Conservation (phyloP, 2,329 filamentous ascomycete genomes). For the Colletotrichum viniferum region DNA sequence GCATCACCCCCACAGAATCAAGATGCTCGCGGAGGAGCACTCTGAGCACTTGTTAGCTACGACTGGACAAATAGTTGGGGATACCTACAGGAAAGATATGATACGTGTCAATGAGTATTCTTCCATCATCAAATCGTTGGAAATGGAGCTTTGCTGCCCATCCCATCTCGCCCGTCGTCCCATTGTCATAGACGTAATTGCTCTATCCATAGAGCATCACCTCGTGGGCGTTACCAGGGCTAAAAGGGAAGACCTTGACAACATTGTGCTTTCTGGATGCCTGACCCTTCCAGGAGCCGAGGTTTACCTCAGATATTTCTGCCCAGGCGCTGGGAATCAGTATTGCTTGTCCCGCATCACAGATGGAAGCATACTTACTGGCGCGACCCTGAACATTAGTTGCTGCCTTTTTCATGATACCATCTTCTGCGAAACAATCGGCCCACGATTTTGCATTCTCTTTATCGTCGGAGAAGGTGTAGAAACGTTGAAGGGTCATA, state of each 20-base stretch:
- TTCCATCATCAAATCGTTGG: not conserved
- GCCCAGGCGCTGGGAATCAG: not conserved
- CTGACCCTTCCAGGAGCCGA: not conserved
- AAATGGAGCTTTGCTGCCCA: not conserved
- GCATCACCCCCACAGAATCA: not conserved
- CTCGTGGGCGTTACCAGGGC: not conserved
- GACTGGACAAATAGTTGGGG: rapidly evolving
- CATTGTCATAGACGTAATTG: not conserved
- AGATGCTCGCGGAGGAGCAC: not conserved
- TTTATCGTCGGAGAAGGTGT: not conserved
- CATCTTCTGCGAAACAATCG: not conserved
- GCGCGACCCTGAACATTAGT: not conserved
- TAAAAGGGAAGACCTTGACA: not conserved
- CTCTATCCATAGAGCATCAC: not conserved
- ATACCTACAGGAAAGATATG: not conserved
- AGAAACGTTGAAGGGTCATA: not conserved
- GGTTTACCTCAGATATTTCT: not conserved
- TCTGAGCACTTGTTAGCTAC: not conserved
- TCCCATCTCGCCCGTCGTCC: not conserved
- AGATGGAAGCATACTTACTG: not conserved
- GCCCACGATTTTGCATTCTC: not conserved
- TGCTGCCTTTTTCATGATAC: not conserved
- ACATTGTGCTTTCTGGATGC: not conserved
- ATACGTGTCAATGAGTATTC: not conserved
- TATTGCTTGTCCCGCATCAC: not conserved